Base-by-base conservation (phyloP, 2,329 filamentous ascomycete species). In the Teratosphaeriaceae sp. region DNA sequence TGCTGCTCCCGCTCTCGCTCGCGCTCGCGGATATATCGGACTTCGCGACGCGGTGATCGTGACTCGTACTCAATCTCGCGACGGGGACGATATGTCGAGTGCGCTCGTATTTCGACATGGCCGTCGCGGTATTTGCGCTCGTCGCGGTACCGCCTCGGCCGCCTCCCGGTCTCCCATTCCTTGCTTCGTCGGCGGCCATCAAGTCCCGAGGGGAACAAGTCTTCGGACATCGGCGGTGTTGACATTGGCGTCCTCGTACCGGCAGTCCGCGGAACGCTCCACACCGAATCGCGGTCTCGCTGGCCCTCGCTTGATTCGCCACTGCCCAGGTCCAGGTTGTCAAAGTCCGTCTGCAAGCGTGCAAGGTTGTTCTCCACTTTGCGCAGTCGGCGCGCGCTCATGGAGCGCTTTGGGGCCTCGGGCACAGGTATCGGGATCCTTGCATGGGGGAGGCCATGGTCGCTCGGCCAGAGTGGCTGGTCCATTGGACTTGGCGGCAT, bases 201-300 rank as follows among this genome's bases (percentile, higher is more conserved):
- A 13, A 31, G 6, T 29, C 43, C 5, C 29, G 37, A 12, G 13
- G 31, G 41, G 18, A 15, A 27, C 26, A 26, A n/a, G 23, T 16
- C 29, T 11, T 44, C 42, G 5, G 38, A 45, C 16, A 15, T 8
- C 16, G 42, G 38, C 13, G 30, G 38, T 2, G 42, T 38, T 8
- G 45, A 45, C 13, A 43, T 38, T 6, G 45, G 42, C 13, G 45
- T 45, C 19, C 26, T 45, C 11, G 41, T 42, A 5, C 35, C 41
- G 24, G 30, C 42, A 8, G 42, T 42, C 3, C 6, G 34, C 5
- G 38, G 30, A 3, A 12, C 39, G 9, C 19, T 34, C 11, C 42
- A 45, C 30, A 45, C 19, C 2, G 42, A 44, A 20, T 39, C 38
- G 8, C 24, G 20, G 2, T 41, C 38, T 3, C 23, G 20, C 8